Evolutionary conservation across 2,329 filamentous ascomycete genomes (phyloP), one percentile per base, ranked within the genome.

Genomic region (Cryoendolithus antarcticus): DNA sequence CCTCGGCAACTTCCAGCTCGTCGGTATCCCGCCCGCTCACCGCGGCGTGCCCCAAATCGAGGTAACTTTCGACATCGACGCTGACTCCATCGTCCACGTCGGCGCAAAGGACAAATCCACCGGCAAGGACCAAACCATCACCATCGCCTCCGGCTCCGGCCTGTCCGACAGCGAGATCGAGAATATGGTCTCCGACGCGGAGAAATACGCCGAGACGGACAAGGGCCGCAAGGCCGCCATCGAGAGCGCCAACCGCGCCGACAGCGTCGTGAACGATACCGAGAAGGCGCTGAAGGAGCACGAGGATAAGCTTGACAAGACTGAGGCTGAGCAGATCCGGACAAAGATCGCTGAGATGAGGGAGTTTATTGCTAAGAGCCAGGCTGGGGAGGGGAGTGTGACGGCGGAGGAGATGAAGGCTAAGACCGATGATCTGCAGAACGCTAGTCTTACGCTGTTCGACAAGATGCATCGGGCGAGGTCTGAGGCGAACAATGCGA

Each of bases 381-480:
- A 95, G 72, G 77, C 85, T 56, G 89, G 89, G 49, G 91, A 98
- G 72, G 79, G 80, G 58, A 77, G 71, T 47, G 77, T 83, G 57
- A 93, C 86, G 45, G 83, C 88, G 37, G 83, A 84, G 50, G 84
- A 96, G 68, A 81, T 98, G 67, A 96, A 96, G 83, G 78, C 85
- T 71, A 95, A 95, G 85, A 93, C 85, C 57, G 89, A 96, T 52
- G 89, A 95, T 67, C 83, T 98, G 60, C 91, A 96, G 72, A 84
- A 82, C 63, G 85, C 89, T 53, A 89, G 82, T 67, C 73, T 98
- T 69, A 93, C 84, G 70, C 80, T 96, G 59, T 96, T 98, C 66
- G 91, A 96, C 73, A 95, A 96, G 82, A 94, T 98, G 85, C 89
- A 98, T 83, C 93, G 93, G 75, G 86, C 89, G 53, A 81, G 85